Evolutionary conservation across 805 yeast species (phyloP), one percentile per base, ranked within the genome.

Genomic region (Kuraishia hungarica): DNA sequence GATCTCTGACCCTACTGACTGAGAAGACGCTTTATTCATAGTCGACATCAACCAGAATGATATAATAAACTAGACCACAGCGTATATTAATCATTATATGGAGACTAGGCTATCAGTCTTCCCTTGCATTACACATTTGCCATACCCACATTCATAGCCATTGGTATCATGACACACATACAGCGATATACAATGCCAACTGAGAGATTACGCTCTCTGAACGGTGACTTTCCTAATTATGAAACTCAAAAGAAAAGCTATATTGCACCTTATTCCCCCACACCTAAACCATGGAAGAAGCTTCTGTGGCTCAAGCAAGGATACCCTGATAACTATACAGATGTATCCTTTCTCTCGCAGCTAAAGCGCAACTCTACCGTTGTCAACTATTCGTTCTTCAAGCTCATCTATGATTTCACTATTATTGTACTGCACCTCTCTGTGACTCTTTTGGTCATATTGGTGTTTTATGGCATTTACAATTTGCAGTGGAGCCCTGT

Each of bases 241-340:
- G 43, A 13, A 15, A 35, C 15, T 3, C 17, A 35, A 10, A 10
- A 17, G n/a, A 35, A 35, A 15, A 4, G 17, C 3, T 10, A 35
- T 35, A 3, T 35, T 6, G 43, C 43, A 35, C 4, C 17, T 7
- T 13, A 10, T 13, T 15, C 43, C 11, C 17, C 17, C 17, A 5
- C 29, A 10, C 29, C 8, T n/a, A 21, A n/a, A 29, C 82, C 83
- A 22, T 92, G 98, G 98, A 79, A 86, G 63, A 87, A 94, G 63
- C 79, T 91, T 46, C 77, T 93, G 13, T 94, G 96, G 86, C 79
- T 87, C 39, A 78, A 80, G 56, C 97, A 92, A 66, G 87, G 87
- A 15, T 92, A 84, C 64, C 96, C 96, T 0, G 99, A 93, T 67
- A 94, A 92, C 68, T 89, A 89, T 70, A 93, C 96, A 1, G 96